A percentile compares a stretch with the other conserved stretches of the same genome.
Evolutionary conservation across 1,284 basidiomycete genomes (phyloP).

Genomic region (Trichosporon sp.): DNA sequence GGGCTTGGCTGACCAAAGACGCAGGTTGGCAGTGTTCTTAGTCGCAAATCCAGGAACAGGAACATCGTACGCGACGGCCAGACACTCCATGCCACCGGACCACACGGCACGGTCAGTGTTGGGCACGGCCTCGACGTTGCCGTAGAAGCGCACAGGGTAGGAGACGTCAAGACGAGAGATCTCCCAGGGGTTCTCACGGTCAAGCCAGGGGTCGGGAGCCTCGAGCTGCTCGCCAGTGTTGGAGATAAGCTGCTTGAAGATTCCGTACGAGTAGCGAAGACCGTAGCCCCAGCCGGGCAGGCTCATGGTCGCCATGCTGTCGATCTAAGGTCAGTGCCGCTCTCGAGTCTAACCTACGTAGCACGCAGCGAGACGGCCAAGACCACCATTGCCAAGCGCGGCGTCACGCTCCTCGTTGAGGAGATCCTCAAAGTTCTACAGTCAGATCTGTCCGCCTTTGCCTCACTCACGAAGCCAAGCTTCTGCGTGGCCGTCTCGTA

Average conservation of each 20-base stretch:
- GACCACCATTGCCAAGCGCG: slow-evolving; percentile 73
- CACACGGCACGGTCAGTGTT: slow-evolving; percentile 64
- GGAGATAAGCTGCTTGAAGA: slow-evolving; percentile 87
- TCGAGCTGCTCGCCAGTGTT: slow-evolving; percentile 70
- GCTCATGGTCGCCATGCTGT: slow-evolving; percentile 64
- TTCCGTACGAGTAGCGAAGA: slow-evolving; percentile 77
- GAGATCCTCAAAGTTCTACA: slow-evolving; percentile 68
- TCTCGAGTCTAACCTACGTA: slow-evolving; percentile 56
- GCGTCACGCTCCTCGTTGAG: slow-evolving; percentile 83
- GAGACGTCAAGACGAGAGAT: slow-evolving; percentile 76
- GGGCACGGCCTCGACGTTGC: slow-evolving; percentile 64
- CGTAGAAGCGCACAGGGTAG: slow-evolving; percentile 71
- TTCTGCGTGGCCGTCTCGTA: slow-evolving; percentile 64
- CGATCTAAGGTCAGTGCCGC: slow-evolving; percentile 33
- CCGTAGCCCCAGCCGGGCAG: slow-evolving; percentile 85
- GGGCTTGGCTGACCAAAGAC: slow-evolving; percentile 65
- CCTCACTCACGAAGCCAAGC: slow-evolving; percentile 61
- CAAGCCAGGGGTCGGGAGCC: slow-evolving; percentile 89
- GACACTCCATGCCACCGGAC: slow-evolving; percentile 84
- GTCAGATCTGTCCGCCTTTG: slow-evolving; percentile 4
- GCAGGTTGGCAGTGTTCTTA: slow-evolving; percentile 52
- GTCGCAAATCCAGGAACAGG: slow-evolving; percentile 72
- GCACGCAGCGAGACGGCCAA: slow-evolving; percentile 88
- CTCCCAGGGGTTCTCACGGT: slow-evolving; percentile 77
- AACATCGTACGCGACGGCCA: slow-evolving; percentile 78